Conservation (phyloP, 23 red algal species). For the Cyanidiococcus yangmingshanensis region DNA sequence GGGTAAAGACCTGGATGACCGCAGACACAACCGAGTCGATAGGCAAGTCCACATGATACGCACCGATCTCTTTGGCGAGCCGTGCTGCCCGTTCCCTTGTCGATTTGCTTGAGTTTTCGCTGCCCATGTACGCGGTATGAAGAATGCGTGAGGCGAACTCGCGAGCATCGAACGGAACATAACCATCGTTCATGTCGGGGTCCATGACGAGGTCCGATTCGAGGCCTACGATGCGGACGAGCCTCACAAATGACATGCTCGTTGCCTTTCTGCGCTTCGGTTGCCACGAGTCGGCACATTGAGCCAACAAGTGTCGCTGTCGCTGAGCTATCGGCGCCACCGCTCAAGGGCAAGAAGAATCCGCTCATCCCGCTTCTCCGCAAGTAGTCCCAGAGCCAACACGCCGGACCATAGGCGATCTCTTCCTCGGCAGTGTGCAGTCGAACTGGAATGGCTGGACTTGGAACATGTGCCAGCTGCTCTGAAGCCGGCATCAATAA, state of each 20-base stretch:
- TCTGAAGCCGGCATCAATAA: background rate
- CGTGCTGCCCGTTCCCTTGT: constrained; percentile 44
- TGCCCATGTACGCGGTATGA: constrained; percentile 77
- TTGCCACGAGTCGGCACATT: constrained; percentile 75
- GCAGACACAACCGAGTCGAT: constrained; percentile 52
- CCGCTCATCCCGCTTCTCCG: constrained; percentile 62
- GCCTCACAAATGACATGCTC: constrained; percentile 49
- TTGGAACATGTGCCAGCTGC: background rate
- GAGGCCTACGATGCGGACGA: constrained; percentile 40
- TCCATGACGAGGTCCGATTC: background rate
- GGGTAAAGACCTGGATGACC: constrained; percentile 42
- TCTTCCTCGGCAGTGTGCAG: constrained; percentile 51
- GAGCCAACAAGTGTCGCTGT: constrained; percentile 88
- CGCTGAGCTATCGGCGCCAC: constrained; percentile 79
- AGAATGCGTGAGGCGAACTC: constrained; percentile 63
- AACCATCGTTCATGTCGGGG: background rate
- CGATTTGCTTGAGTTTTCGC: constrained; percentile 49
- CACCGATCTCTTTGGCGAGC: constrained; percentile 73
- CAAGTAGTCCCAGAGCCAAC: constrained; percentile 99
- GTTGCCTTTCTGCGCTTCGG: constrained; percentile 18
- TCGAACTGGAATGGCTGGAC: background rate
- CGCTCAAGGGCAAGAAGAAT: constrained; percentile 82
- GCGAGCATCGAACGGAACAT: constrained; percentile 40
- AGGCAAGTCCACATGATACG: constrained; percentile 70
- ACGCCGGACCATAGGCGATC: constrained; percentile 91